Evolutionary conservation across 176 grass and related monocot genomes (phyloP), one percentile per base, ranked within the genome.

Genomic region (Hordeum marinum): DNA sequence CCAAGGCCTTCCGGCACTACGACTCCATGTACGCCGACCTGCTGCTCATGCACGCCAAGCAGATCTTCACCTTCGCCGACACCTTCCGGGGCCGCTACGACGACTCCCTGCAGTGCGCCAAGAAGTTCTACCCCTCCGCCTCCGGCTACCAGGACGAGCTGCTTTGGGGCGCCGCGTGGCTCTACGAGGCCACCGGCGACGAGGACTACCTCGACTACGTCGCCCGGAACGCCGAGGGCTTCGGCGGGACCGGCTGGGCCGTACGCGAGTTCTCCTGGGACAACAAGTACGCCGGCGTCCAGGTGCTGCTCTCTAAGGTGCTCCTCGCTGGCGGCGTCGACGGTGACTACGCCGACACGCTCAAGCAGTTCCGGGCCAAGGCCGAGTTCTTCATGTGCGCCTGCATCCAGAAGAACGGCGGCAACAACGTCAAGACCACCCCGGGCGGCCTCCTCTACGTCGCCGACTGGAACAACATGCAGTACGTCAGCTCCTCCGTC

Each of bases 381-480:
- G 96, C 86, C 63, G 93, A 99, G 78, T 99, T 92, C 91, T 99
- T 99, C 93, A 82, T 99, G 24, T 99, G 96, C 75, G 68, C 96
- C 2, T 93, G 91, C 82, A 75, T 99, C 58, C 93, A 96, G 84
- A 99, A 99, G 91, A 99, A 96, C 93, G 68, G 55, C 58, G 93
- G 84, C 15, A 55, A 96, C 84, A 96, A 94, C 75, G 40, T 94
- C 83, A 83, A 48, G 78, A 83, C 72, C 50, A 99, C 96, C 27
- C 88, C 96, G 48, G 93, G 75, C 3, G 93, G 96, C 9, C 86
- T 99, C 35, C 57, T 99, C 29, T 86, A 91, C 78, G 78, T 94
- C 13, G 83, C 87, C 75, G 96, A 99, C 18, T 96, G 93, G 96
- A 93, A 92, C 78, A 99, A 99, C 86, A 68, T 99, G 93, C 93